A percentile compares a stretch with the other conserved stretches of the same genome.
Conservation (phyloP, 2,329 filamentous ascomycete species). For the Cercospora brassicicola region DNA sequence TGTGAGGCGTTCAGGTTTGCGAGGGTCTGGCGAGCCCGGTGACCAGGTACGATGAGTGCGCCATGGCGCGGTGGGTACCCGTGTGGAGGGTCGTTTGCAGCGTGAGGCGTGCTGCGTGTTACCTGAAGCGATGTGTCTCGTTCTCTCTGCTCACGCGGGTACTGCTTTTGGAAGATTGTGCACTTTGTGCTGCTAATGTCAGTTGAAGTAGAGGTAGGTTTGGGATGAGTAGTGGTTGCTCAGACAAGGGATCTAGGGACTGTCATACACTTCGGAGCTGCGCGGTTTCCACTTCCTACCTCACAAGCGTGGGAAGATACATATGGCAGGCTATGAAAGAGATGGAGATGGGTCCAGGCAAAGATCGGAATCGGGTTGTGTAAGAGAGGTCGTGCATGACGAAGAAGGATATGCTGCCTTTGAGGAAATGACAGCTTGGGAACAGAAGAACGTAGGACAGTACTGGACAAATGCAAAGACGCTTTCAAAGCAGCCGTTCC, state of each 20-base stretch:
- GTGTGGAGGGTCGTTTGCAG: not conserved
- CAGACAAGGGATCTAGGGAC: not conserved
- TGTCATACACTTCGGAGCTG: constrained; percentile 10
- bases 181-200: not conserved
- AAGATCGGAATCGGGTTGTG: not conserved
- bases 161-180: not conserved
- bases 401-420: not conserved
- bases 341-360: not conserved
- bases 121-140: not conserved
- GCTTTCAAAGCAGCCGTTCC: not conserved
- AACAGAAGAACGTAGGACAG: not conserved
- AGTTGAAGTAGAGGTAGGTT: not conserved
- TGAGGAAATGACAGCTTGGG: not conserved
- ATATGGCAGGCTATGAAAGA: not conserved
- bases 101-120: not conserved
- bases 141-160: not conserved
- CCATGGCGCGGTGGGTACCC: not conserved
- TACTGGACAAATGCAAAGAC: not conserved
- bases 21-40: not conserved
- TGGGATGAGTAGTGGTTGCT: not conserved
- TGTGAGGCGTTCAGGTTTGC: constrained; percentile 1
- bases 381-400: not conserved
- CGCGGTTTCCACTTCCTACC: constrained; percentile 7
- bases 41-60: constrained; percentile 1
- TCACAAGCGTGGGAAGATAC: not conserved